phyloP scores from a whole-genome alignment of 1,284 basidiomycete genomes.

The Uromyces viciae-fabae region DNA sequence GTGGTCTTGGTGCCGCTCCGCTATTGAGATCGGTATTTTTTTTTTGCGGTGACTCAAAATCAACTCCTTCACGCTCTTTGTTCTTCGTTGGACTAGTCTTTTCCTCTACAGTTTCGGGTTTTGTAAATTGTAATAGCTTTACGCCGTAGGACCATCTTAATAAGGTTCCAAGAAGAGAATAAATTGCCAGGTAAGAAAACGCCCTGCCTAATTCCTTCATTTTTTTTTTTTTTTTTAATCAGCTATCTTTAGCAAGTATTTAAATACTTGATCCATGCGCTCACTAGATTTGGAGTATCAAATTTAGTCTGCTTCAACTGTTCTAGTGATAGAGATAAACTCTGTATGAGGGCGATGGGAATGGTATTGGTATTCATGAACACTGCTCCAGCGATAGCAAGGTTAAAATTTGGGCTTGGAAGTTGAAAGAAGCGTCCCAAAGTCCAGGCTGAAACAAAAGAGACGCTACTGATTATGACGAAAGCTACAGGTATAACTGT shows the following conservation, averaged over 20 bases:
- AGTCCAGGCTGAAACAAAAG: conserved; percentile 52
- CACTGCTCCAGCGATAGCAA: conserved; percentile 53
- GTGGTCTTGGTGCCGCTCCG: neutral
- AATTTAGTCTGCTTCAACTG: conserved; percentile 48
- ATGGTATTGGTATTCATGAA: conserved; percentile 52
- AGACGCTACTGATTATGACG: conserved; percentile 54
- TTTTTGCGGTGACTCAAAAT: neutral
- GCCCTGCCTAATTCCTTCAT: conserved; percentile 46
- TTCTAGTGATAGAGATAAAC: conserved; percentile 54
- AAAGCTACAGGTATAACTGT: conserved; percentile 56
- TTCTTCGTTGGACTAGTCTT: neutral
- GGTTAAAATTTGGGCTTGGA: conserved; percentile 54
- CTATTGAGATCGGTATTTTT: neutral
- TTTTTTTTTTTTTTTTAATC: too few species aligned
- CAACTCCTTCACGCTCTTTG: neutral
- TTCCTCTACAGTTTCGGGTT: conserved; percentile 49
- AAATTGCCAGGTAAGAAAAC: conserved; percentile 55
- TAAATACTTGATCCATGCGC: neutral
- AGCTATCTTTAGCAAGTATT: neutral
- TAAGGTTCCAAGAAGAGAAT: conserved; percentile 57
- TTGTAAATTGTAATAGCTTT: conserved; percentile 54
- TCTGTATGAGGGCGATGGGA: conserved; percentile 57
- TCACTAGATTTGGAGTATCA: conserved; percentile 50
- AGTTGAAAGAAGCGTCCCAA: conserved; percentile 53
- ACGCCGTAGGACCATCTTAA: conserved; percentile 57